phyloP scores from a whole-genome alignment of 169 alveolate species.

The Perkinsus olseni region DNA sequence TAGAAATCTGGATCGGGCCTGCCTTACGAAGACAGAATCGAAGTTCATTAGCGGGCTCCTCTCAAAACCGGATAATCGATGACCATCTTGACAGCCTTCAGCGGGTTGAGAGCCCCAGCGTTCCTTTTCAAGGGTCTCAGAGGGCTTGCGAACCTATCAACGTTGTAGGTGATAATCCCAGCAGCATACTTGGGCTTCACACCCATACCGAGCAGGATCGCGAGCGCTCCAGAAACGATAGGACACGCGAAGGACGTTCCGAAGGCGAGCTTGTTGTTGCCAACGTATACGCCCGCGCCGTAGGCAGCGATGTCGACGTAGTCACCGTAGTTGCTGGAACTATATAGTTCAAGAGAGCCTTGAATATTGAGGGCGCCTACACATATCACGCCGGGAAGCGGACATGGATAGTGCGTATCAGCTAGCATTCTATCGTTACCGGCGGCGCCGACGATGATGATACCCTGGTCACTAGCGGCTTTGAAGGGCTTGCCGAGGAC shows the following conservation, averaged over 20 bases:
- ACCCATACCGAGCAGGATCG: neutral
- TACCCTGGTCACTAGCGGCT: neutral
- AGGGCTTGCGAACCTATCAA: too few species aligned
- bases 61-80: too few species aligned
- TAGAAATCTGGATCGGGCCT: too few species aligned
- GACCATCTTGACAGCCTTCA: too few species aligned
- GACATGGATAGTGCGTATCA: neutral
- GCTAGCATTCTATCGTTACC: neutral
- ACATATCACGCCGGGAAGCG: neutral
- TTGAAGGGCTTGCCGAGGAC: neutral
- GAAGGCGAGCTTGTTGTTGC: neutral
- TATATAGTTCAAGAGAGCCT: neutral
- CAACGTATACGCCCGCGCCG: neutral
- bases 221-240: neutral
- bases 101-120: too few species aligned
- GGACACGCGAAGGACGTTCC: neutral
- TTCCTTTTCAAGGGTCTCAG: too few species aligned
- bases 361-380: neutral
- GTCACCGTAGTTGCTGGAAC: neutral
- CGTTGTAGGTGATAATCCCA: too few species aligned
- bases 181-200: neutral
- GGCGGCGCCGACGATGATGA: neutral
- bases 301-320: neutral
- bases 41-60: too few species aligned
- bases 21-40: too few species aligned